Evolutionary conservation across 1,284 basidiomycete species (phyloP).

Genomic region (Xanthoconium separans): DNA sequence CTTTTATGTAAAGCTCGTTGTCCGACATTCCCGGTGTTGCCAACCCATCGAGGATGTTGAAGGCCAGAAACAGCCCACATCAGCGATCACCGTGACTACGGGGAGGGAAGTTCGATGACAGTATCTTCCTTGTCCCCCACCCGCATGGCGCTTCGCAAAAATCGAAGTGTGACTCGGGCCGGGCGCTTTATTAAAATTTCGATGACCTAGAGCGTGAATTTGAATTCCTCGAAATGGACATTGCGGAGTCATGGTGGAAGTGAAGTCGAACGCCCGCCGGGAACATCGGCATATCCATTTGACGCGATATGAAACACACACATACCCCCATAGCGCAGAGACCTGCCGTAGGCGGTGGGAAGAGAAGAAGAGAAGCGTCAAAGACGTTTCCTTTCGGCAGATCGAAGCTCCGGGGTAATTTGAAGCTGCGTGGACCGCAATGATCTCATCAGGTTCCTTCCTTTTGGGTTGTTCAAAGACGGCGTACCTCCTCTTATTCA

Average conservation of each 20-base stretch:
- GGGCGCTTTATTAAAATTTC: too few relatives aligned
- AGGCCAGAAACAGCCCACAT: not conserved
- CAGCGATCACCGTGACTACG: conserved; percentile 1
- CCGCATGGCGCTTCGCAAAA: not conserved
- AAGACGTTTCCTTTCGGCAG: too few relatives aligned
- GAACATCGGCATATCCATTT: too few relatives aligned
- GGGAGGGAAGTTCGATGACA: not conserved
- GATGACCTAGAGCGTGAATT: too few relatives aligned
- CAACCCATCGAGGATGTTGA: not conserved
- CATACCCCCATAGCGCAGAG: too few relatives aligned
- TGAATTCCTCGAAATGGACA: too few relatives aligned
- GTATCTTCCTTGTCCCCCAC: conserved; percentile 2
- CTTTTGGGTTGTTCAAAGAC: not conserved
- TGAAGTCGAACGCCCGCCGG: too few relatives aligned
- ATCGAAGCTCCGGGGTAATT: too few relatives aligned
- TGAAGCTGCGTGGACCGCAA: not conserved
- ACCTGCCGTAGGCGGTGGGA: too few relatives aligned
- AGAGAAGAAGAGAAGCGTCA: too few relatives aligned
- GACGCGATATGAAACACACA: too few relatives aligned
- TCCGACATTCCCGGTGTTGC: not conserved
- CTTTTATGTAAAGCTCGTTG: not conserved
- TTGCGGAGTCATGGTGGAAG: too few relatives aligned
- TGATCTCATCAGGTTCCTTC: not conserved
- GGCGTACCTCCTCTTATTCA: not conserved
- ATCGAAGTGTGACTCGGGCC: not conserved